phyloP scores from a whole-genome alignment of 768 basidiomycete genomes.

The Trametopsis cervina region DNA sequence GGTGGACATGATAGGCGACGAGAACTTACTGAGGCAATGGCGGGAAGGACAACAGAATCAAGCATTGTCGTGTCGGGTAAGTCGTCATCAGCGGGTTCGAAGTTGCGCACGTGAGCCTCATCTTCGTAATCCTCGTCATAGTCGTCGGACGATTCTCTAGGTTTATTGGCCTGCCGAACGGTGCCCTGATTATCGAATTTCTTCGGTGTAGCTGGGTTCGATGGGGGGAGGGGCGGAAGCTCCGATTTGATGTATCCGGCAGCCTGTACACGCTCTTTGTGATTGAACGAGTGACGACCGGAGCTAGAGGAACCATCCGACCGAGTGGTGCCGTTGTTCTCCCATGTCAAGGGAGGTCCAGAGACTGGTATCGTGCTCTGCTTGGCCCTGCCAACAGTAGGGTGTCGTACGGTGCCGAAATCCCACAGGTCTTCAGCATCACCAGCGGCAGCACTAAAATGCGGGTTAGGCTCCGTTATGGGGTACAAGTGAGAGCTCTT shows the following conservation, averaged over 20 bases:
- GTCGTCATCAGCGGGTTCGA: constrained; percentile 38
- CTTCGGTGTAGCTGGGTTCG: constrained; percentile 25
- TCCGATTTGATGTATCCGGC: constrained; percentile 40
- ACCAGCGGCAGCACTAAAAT: constrained; percentile 35
- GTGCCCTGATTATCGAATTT: constrained; percentile 49
- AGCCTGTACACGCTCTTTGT: not conserved
- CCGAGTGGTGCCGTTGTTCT: constrained; percentile 54
- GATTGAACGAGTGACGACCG: constrained; percentile 23
- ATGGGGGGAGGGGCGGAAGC: constrained; percentile 47
- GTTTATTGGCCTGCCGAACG: constrained; percentile 30
- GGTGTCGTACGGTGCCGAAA: constrained; percentile 91
- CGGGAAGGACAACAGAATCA: constrained; percentile 91
- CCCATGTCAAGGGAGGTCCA: constrained; percentile 74
- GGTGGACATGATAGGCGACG: not conserved
- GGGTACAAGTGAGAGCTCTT: constrained; percentile 28
- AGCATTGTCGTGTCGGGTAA: constrained; percentile 86
- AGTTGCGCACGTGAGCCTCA: constrained; percentile 18
- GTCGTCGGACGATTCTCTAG: constrained; percentile 51
- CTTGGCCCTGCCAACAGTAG: constrained; percentile 63
- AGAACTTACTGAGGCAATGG: constrained; percentile 82
- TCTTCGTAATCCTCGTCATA: constrained; percentile 59
- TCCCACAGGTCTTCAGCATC: constrained; percentile 91
- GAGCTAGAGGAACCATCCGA: constrained; percentile 34
- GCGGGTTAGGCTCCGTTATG: too few species aligned
- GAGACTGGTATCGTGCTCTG: constrained; percentile 48